These are phyloP conservation scores for Russula foetens DNA, from an alignment of 768 basidiomycete species.

Conservation along the genomic window DNA sequence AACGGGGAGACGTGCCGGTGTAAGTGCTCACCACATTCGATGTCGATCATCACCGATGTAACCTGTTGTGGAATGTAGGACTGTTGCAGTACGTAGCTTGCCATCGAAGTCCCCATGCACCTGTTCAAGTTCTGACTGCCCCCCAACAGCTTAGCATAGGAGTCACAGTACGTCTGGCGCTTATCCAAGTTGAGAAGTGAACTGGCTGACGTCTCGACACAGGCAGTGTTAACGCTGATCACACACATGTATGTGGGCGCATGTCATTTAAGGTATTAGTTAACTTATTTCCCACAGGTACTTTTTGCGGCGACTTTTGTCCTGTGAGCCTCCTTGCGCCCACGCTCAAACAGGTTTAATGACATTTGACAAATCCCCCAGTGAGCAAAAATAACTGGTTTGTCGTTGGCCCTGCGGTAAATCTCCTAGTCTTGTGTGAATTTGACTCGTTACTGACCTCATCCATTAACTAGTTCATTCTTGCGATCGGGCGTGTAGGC, in stretches of 20 bases:
- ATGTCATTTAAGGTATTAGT: not conserved
- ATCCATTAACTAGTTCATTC: not conserved
- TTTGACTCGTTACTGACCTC: not conserved
- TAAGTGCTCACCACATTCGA: not conserved
- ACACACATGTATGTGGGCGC: conserved; percentile 14
- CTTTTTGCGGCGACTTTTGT: conserved; percentile 12
- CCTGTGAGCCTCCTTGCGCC: conserved; percentile 1
- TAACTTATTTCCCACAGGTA: conserved; percentile 7
- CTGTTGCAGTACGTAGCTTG: conserved; percentile 11
- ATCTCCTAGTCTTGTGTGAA: not conserved
- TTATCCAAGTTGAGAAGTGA: not conserved
- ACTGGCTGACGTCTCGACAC: not conserved
- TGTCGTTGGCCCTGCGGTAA: conserved; percentile 12
- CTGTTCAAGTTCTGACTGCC: not conserved
- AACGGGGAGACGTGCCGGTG: conserved; percentile 2
- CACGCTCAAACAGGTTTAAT: not conserved
- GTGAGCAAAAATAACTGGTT: conserved; percentile 20
- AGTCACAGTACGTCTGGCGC: conserved; percentile 12
- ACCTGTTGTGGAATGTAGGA: not conserved
- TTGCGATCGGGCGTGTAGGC: conserved; percentile 12
- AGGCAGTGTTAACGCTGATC: conserved; percentile 13
- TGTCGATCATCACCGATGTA: not conserved
- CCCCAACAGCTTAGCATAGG: conserved; percentile 16
- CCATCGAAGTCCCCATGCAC: not conserved
- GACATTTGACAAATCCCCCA: not conserved